Conservation (phyloP, 345 rosid species). For the Raphanus raphanistrum region DNA sequence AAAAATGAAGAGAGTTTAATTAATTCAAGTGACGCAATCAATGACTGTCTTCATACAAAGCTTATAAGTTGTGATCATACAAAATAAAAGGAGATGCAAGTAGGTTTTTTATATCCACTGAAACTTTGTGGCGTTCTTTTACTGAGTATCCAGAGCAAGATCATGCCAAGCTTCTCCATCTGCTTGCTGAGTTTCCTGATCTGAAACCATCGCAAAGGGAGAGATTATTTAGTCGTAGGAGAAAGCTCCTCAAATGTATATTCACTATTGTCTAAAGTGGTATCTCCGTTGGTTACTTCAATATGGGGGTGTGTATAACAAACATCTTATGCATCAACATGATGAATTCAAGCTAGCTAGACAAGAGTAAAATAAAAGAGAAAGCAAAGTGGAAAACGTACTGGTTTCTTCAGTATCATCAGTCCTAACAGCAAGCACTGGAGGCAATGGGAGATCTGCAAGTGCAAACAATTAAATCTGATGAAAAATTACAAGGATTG, state of each 20-base stretch:
- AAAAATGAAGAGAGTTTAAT: not conserved
- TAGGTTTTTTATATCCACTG: not conserved
- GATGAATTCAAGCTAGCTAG: not conserved
- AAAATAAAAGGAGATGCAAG: conserved; percentile 1
- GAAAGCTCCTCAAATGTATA: no score
- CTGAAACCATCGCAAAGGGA: conserved; percentile 42
- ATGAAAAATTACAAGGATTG: no score
- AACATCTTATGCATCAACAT: not conserved
- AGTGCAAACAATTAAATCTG: not conserved
- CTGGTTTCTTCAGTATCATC: conserved; percentile 93
- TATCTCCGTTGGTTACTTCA: no score
- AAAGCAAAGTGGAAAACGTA: conserved; percentile 39
- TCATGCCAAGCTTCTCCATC: conserved; percentile 83
- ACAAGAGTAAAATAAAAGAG: not conserved
- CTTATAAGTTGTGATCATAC: conserved; percentile 6
- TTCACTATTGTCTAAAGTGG: no score
- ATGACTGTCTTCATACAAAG: conserved; percentile 3
- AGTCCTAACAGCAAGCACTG: conserved; percentile 62
- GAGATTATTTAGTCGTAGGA: not conserved
- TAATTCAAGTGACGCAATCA: not conserved
- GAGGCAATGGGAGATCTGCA: conserved; percentile 86
- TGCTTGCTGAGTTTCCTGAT: conserved; percentile 67
- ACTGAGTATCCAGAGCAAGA: conserved; percentile 72
- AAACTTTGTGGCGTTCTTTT: conserved; percentile 9
- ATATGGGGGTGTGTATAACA: no score